Percentiles rank a stretch among this genome's conserved stretches.
These are phyloP conservation scores for Magnolia kwangsiensis DNA, from an alignment of 164 flowering plant species.

Conservation along the genomic window DNA sequence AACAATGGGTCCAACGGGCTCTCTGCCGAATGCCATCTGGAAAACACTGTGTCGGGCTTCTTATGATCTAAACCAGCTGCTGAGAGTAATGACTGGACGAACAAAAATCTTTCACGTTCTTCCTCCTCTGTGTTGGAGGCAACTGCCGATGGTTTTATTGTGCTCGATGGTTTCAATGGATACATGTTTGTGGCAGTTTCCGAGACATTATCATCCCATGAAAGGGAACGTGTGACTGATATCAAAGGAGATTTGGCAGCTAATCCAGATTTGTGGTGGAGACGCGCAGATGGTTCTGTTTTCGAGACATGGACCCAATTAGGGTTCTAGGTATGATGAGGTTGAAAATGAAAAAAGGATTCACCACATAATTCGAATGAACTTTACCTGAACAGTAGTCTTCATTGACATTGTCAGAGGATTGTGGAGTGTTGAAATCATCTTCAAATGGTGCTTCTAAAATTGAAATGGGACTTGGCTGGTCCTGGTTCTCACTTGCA, in stretches of 20 bases:
- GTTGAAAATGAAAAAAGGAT: not conserved
- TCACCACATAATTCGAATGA: not conserved
- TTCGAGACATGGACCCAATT: not conserved
- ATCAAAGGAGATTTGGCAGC: conserved; percentile 79
- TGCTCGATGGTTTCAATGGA: conserved; percentile 10
- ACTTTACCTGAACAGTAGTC: conserved; percentile 37
- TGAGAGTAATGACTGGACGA: conserved; percentile 53
- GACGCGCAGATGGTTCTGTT: conserved; percentile 31
- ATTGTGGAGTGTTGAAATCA: conserved; percentile 38
- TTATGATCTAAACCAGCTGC: conserved; percentile 45
- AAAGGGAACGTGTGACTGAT: conserved; percentile 69
- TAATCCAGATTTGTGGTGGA: conserved; percentile 40
- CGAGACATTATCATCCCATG: conserved; percentile 59
- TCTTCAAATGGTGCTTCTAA: conserved; percentile 50
- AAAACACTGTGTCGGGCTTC: conserved; percentile 24
- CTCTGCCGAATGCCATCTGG: conserved; percentile 68
- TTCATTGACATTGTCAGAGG: conserved; percentile 28
- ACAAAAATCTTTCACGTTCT: conserved; percentile 48
- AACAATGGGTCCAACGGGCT: conserved; percentile 72
- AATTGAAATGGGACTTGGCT: conserved; percentile 48
- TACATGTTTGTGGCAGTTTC: conserved; percentile 24
- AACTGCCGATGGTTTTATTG: conserved; percentile 20
- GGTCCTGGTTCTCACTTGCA: conserved; percentile 38
- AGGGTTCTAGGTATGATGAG: not conserved
- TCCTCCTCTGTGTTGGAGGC: conserved; percentile 29